phyloP scores from a whole-genome alignment of 768 basidiomycete species.

The Xerocomus potaroensis region DNA sequence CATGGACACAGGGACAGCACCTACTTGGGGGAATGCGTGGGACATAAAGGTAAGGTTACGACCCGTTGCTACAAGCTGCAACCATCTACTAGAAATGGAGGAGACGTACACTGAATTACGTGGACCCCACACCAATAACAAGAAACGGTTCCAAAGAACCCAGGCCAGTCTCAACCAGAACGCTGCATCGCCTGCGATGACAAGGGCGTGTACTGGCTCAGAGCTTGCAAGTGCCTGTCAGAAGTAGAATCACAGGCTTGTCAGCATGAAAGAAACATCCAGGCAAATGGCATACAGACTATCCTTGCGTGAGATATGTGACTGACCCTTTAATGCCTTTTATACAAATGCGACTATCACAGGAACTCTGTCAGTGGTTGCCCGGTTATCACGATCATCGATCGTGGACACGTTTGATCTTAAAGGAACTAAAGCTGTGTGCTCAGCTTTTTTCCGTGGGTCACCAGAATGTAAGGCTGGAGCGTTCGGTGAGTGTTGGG shows the following conservation, averaged over 20 bases:
- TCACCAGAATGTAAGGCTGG: too few relatives aligned
- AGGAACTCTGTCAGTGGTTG: not conserved
- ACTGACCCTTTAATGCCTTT: too few relatives aligned
- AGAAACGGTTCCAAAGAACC: not conserved
- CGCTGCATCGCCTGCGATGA: not conserved
- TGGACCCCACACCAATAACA: not conserved
- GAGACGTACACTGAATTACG: too few relatives aligned
- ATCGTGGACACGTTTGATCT: too few relatives aligned
- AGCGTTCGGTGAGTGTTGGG: too few relatives aligned
- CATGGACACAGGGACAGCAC: conserved; percentile 3
- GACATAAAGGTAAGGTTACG: not conserved
- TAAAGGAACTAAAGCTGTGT: too few relatives aligned
- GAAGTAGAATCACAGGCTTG: conserved; percentile 12
- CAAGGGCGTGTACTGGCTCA: not conserved
- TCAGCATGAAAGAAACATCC: conserved; percentile 2
- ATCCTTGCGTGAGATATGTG: not conserved
- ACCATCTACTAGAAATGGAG: not conserved
- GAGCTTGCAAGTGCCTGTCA: not conserved
- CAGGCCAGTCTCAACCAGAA: not conserved
- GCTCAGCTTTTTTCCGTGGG: not conserved
- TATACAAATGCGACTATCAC: not conserved
- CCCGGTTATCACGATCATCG: not conserved
- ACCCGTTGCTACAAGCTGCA: not conserved
- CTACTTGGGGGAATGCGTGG: conserved; percentile 4
- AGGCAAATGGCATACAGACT: not conserved